These are phyloP conservation scores for Artomyces pyxidatus DNA, from an alignment of 768 basidiomycete genomes.

Conservation along the genomic window DNA sequence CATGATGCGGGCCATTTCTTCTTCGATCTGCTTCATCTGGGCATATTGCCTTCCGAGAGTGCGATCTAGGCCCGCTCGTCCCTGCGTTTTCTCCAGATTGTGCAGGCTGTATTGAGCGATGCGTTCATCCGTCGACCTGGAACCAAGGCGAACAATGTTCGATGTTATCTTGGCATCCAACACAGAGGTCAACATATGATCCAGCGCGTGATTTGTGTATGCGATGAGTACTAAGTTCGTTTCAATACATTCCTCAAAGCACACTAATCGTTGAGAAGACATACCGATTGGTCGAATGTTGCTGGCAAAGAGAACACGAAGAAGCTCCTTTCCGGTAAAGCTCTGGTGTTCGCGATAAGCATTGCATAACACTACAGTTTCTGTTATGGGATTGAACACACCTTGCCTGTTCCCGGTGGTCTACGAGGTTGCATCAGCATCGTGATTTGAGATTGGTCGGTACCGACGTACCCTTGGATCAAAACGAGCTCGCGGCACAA, in stretches of 20 bases:
- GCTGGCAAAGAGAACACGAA: conserved; percentile 55
- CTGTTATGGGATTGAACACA: conserved; percentile 21
- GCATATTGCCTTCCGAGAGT: conserved; percentile 26
- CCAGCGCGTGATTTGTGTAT: conserved; percentile 75
- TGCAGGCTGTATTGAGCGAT: conserved; percentile 57
- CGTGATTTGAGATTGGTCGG: neutral
- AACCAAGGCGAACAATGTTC: conserved; percentile 60
- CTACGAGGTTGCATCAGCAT: conserved; percentile 23
- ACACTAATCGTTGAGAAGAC: neutral
- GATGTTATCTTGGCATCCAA: conserved; percentile 57
- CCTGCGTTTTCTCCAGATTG: conserved; percentile 39
- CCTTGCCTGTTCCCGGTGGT: conserved; percentile 77
- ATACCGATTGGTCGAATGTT: conserved; percentile 41
- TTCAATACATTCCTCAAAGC: neutral
- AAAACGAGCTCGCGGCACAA: conserved; percentile 53
- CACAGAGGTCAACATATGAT: conserved; percentile 60
- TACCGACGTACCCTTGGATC: conserved; percentile 55
- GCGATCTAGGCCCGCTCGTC: conserved; percentile 33
- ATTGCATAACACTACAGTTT: neutral
- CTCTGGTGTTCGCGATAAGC: conserved; percentile 30
- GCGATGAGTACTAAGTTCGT: conserved; percentile 36
- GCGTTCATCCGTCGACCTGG: conserved; percentile 51
- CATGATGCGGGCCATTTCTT: conserved; percentile 41
- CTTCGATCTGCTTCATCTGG: conserved; percentile 36
- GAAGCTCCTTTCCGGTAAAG: conserved; percentile 60